phyloP scores from a whole-genome alignment of 495 filamentous ascomycete genomes.

The Astrothelium subdiscretum region DNA sequence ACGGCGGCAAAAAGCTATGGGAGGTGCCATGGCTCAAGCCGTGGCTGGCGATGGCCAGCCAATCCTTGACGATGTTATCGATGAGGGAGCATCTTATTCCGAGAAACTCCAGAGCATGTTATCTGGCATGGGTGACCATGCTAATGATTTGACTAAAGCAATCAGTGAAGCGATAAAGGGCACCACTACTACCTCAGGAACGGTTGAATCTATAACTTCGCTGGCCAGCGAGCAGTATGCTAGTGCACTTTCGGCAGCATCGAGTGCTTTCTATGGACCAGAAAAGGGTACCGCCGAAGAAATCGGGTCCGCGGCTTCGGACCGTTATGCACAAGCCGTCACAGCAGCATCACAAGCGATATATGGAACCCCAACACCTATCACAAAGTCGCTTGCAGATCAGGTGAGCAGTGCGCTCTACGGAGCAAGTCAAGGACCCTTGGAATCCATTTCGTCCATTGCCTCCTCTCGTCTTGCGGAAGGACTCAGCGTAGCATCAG shows the following conservation, averaged over 20 bases:
- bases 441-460: slow-evolving; percentile 50
- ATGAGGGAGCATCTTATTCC: slow-evolving; percentile 37
- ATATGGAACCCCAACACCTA: slow-evolving; percentile 46
- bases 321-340: slow-evolving; percentile 47
- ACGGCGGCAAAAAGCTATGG: slow-evolving; percentile 34
- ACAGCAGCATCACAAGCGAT: slow-evolving; percentile 52
- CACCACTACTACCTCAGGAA: slow-evolving; percentile 30
- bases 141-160: slow-evolving; percentile 40
- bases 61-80: slow-evolving; percentile 44
- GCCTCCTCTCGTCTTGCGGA: slow-evolving; percentile 54
- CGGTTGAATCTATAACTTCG: slow-evolving; percentile 35
- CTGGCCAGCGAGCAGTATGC: slow-evolving; percentile 45
- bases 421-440: slow-evolving; percentile 30
- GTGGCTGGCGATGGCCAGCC: slow-evolving; percentile 38
- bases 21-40: slow-evolving; percentile 44
- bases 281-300: slow-evolving; percentile 39
- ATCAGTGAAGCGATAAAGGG: slow-evolving; percentile 39
- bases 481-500: slow-evolving; percentile 51
- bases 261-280: slow-evolving; percentile 46
- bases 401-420: slow-evolving; percentile 1
- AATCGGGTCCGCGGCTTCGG: slow-evolving; percentile 39
- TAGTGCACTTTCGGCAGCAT: slow-evolving; percentile 45
- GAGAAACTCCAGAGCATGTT: slow-evolving; percentile 41
- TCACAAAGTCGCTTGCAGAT: slow-evolving; percentile 27
- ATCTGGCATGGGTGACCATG: slow-evolving; percentile 38